phyloP scores from a whole-genome alignment of 2,329 filamentous ascomycete species.

The Cladosporium phlei region DNA sequence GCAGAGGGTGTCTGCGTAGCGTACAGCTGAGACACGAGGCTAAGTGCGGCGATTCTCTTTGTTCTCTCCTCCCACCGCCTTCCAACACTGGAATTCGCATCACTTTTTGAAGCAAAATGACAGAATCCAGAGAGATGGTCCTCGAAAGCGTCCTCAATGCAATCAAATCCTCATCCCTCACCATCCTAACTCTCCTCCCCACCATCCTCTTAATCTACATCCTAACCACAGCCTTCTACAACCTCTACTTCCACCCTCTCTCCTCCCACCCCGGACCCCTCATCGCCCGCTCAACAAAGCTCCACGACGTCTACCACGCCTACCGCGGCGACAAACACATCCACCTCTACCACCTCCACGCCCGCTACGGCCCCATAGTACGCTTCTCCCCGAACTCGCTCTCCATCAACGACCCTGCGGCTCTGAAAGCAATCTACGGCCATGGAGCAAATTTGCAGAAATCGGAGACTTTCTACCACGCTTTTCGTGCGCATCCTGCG shows the following conservation, averaged over 20 bases:
- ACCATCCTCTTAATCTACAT: neutral
- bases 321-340: conserved; percentile 27
- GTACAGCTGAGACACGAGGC: no score
- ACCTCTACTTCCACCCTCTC: conserved; percentile 24
- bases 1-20: no score
- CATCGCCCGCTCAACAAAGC: conserved; percentile 21
- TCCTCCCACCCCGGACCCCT: conserved; percentile 25
- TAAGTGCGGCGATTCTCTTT: no score
- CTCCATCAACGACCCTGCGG: conserved; percentile 26
- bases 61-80: no score
- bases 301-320: conserved; percentile 25
- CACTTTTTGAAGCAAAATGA: no score
- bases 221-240: conserved; percentile 17
- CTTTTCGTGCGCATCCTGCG: conserved; percentile 40
- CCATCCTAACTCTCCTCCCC: no score
- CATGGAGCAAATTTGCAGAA: conserved; percentile 47
- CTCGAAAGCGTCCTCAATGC: no score
- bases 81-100: no score
- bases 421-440: conserved; percentile 46
- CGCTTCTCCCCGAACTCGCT: conserved; percentile 26
- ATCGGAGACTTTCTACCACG: conserved; percentile 41
- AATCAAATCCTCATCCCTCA: no score
- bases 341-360: conserved; percentile 23
- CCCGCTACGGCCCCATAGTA: conserved; percentile 22
- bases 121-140: no score